These are phyloP conservation scores for Tulasnella sp. DNA, from an alignment of 768 basidiomycete species.

Conservation along the genomic window DNA sequence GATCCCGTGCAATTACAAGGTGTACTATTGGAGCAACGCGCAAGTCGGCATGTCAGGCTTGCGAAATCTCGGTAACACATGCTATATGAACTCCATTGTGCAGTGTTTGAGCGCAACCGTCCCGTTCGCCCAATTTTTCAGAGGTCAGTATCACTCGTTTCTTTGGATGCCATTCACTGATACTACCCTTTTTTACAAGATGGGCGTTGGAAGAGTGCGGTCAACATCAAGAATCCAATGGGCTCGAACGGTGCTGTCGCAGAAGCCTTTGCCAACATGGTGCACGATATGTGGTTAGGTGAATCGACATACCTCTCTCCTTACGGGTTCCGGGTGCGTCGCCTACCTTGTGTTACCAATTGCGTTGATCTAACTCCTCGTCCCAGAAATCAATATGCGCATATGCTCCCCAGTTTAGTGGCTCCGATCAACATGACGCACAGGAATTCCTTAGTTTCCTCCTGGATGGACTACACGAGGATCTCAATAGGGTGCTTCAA, in stretches of 20 bases:
- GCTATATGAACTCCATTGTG: conserved; percentile 97
- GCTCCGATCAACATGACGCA: conserved; percentile 88
- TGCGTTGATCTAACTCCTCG: conserved; percentile 10
- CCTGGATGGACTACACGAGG: conserved; percentile 83
- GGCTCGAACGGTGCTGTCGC: conserved; percentile 81
- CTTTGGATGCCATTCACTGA: not conserved
- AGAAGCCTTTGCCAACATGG: conserved; percentile 65
- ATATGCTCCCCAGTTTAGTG: conserved; percentile 61
- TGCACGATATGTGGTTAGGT: conserved; percentile 80
- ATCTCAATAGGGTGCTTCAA: conserved; percentile 69
- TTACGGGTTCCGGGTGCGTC: conserved; percentile 65
- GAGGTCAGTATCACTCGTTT: conserved; percentile 38
- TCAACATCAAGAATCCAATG: conserved; percentile 75
- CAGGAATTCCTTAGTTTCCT: conserved; percentile 95
- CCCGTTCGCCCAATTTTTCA: conserved; percentile 88
- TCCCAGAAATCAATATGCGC: conserved; percentile 46
- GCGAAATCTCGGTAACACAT: conserved; percentile 94
- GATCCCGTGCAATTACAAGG: conserved; percentile 66
- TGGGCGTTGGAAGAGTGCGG: conserved; percentile 64
- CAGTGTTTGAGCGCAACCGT: conserved; percentile 93
- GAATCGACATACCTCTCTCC: conserved; percentile 76
- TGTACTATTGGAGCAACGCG: conserved; percentile 71
- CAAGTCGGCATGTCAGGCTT: conserved; percentile 72
- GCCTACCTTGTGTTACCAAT: conserved; percentile 4
- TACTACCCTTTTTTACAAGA: conserved; percentile 32